A percentile compares a stretch with the other conserved stretches of the same genome.
phyloP scores from a whole-genome alignment of 1,284 basidiomycete species.

The Clitocybe nebularis region DNA sequence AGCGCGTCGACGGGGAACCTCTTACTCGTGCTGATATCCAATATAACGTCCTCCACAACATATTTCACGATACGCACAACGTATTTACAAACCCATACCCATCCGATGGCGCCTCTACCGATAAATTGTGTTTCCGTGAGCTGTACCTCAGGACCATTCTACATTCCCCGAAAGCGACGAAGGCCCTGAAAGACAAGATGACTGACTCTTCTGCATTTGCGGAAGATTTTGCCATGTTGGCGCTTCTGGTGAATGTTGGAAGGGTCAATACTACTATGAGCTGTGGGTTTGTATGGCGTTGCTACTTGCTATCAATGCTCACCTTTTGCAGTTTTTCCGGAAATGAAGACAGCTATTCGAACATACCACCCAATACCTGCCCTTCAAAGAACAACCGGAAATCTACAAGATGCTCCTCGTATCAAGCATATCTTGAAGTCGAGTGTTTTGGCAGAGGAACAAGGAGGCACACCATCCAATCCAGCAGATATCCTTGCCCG shows the following conservation, averaged over 20 bases:
- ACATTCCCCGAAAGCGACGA: constrained; percentile 61
- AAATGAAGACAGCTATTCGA: constrained; percentile 79
- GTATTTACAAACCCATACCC: constrained; percentile 67
- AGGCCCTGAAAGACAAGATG: constrained; percentile 64
- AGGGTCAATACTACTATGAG: constrained; percentile 84
- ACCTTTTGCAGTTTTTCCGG: constrained; percentile 58
- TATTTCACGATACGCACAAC: constrained; percentile 55
- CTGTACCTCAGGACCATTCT: constrained; percentile 73
- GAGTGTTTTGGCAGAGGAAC: constrained; percentile 42
- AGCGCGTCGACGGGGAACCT: constrained; percentile 58
- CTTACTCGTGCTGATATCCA: constrained; percentile 67
- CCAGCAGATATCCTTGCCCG: constrained; percentile 44
- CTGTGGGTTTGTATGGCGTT: constrained; percentile 66
- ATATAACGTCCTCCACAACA: constrained; percentile 66
- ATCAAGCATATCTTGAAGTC: constrained; percentile 69
- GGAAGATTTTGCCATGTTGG: constrained; percentile 73
- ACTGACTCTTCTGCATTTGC: constrained; percentile 59
- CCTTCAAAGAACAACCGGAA: constrained; percentile 71
- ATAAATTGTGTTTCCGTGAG: constrained; percentile 64
- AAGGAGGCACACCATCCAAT: constrained; percentile 36
- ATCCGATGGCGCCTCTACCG: constrained; percentile 35
- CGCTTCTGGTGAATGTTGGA: constrained; percentile 76
- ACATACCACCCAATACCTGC: constrained; percentile 82
- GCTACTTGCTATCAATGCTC: too few species aligned
- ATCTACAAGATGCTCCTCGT: constrained; percentile 78